Base-by-base conservation (phyloP, 495 filamentous ascomycete species). In the Antarctomyces pellizariae region DNA sequence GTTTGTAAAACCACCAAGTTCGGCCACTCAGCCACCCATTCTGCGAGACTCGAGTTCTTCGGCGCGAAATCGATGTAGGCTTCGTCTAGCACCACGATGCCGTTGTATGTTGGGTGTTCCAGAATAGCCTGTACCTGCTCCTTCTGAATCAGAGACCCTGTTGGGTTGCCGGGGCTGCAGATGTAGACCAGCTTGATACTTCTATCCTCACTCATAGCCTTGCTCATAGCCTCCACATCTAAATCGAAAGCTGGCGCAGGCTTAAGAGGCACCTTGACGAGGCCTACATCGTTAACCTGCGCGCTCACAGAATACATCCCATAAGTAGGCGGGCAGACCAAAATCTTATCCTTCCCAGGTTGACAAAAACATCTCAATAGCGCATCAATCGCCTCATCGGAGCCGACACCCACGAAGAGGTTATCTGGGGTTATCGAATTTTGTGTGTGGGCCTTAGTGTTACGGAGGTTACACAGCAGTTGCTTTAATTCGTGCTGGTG, bases 1-100 rank as follows among this genome's bases (percentile, higher is more conserved):
- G 86, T 95, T 54, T 97, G 86, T 82, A 93, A 86, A 18, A 97
- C 80, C 12, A 92, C 82, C 7, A 97, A 57, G 44, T 95, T 97
- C n/a, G 84, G 82, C 67, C 71, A 89, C 40, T 89, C 80, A 9
- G 55, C 58, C 5, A 86, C 84, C 77, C 75, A 90, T 45, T 90
- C 75, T n/a, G 86, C 86, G 10, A 93, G 59, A 43, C 68, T 77
- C 17, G 73, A 63, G 12, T 67, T 71, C 21, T 75, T 64, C 0
- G 72, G 64, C 10, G 89, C 70, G 37, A 95, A 97, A 47, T 97
- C 86, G 34, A 97, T 68, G 49, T 97, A 97, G 16, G 86, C 86
- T 53, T 97, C 86, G 47, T 97, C 89, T 21, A 97, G 54, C 10
- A 91, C 65, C 3, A 95, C 71, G 5, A 97, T 59, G 7, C 86